Percentiles rank a stretch among this genome's conserved stretches.
These are phyloP conservation scores for Raffaelea ambrosiae DNA, from an alignment of 2,329 filamentous ascomycete genomes.

Conservation along the genomic window DNA sequence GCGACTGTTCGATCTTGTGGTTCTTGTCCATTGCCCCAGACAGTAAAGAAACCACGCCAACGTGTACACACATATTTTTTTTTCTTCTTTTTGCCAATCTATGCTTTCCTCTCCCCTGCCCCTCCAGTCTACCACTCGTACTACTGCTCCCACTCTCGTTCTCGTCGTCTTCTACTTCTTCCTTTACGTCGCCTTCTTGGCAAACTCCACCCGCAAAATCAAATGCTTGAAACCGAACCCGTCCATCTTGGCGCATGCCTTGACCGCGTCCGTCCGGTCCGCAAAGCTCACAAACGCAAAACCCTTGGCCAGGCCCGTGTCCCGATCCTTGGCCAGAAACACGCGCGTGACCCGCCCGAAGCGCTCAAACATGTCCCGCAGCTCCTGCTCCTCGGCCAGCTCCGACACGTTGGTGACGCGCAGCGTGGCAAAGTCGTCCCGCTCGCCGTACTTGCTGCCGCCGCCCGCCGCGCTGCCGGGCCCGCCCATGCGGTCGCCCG, in stretches of 20 bases:
- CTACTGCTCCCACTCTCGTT: neutral
- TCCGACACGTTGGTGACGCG: slow-evolving; percentile 98
- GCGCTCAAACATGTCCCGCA: slow-evolving; percentile 96
- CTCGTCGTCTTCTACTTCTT: neutral
- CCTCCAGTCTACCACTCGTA: no score
- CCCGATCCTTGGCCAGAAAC: slow-evolving; percentile 95
- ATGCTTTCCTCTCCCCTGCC: no score
- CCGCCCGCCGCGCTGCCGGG: slow-evolving; percentile 27
- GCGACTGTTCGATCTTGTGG: no score
- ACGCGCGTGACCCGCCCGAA: slow-evolving; percentile 95
- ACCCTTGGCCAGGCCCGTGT: slow-evolving; percentile 92
- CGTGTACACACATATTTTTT: no score
- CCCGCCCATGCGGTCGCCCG: slow-evolving; percentile 54
- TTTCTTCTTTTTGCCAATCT: no score
- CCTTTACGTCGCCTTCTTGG: slow-evolving; percentile 54
- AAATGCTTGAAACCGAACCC: slow-evolving; percentile 86
- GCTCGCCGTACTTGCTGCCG: slow-evolving; percentile 75
- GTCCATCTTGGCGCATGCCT: slow-evolving; percentile 96
- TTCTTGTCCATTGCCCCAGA: no score
- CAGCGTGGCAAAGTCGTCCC: slow-evolving; percentile 92
- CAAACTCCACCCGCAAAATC: slow-evolving; percentile 80
- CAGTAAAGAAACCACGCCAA: no score
- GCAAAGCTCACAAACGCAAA: slow-evolving; percentile 98
- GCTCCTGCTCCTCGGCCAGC: slow-evolving; percentile 90
- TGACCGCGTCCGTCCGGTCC: slow-evolving; percentile 80